A percentile compares a stretch with the other conserved stretches of the same genome.
Conservation (phyloP, 371 early-diverging fungal species). For the Actinomucor elegans region DNA sequence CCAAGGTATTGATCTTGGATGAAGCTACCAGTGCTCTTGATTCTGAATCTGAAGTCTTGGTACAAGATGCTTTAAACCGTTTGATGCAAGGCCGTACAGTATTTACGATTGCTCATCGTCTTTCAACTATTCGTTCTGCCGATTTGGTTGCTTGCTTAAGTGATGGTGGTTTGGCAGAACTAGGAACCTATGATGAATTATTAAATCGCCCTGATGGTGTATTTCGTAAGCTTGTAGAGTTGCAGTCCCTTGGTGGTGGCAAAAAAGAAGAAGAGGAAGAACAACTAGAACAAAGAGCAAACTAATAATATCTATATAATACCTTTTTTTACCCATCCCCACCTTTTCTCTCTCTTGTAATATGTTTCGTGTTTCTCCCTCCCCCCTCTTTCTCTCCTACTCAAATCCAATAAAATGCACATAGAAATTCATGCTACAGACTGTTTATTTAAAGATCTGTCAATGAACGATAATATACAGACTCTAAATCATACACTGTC, state of each 20-base stretch:
- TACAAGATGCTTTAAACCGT: conserved; percentile 61
- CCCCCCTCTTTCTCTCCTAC: not conserved
- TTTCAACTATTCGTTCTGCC: conserved; percentile 67
- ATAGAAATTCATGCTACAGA: not conserved
- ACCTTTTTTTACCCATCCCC: not conserved
- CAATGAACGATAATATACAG: conserved; percentile 43
- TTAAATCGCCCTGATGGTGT: conserved; percentile 55
- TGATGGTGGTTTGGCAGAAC: conserved; percentile 60
- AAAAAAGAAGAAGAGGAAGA: not conserved
- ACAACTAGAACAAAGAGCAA: not conserved
- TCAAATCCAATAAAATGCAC: not conserved
- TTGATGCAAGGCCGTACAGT: conserved; percentile 65
- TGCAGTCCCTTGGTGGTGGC: conserved; percentile 36
- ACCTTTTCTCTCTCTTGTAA: conserved; percentile 1
- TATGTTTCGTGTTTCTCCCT: not conserved
- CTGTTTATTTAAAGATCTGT: conserved; percentile 9
- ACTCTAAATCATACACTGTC: conserved; percentile 44
- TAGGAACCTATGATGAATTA: conserved; percentile 58
- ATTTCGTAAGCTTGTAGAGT: conserved; percentile 46
- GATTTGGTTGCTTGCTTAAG: conserved; percentile 66
- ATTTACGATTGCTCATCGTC: conserved; percentile 70
- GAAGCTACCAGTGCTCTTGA: conserved; percentile 88
- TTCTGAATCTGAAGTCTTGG: conserved; percentile 62
- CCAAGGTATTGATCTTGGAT: conserved; percentile 78
- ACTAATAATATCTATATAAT: too few species aligned